Percentiles rank a stretch among this genome's conserved stretches.
Evolutionary conservation across 148 eudicot genomes (phyloP).

Genomic region (Cornus kousa): DNA sequence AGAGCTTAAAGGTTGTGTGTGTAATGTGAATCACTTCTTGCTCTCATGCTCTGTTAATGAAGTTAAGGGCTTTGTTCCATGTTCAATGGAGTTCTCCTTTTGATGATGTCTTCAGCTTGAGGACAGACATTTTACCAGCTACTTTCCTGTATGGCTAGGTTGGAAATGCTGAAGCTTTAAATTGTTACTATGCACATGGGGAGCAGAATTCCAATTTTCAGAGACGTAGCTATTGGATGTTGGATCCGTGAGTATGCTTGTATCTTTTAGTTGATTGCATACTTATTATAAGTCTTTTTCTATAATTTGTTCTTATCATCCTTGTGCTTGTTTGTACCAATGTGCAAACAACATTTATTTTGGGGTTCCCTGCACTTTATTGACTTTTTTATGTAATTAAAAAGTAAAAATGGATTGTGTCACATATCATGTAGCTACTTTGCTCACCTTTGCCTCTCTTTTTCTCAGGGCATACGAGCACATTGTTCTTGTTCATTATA

Average conservation of each 20-base stretch:
- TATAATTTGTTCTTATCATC: background rate
- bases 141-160: conserved; percentile 51
- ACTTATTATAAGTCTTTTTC: no score
- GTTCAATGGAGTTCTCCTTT: conserved; percentile 8
- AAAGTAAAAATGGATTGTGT: background rate
- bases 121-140: conserved; percentile 4
- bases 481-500: conserved; percentile 98
- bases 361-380: background rate
- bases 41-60: background rate
- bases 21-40: background rate
- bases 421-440: background rate
- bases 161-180: conserved; percentile 82
- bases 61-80: background rate
- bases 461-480: conserved; percentile 70
- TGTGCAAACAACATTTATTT: background rate
- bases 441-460: background rate
- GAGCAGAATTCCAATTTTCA: conserved; percentile 70
- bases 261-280: background rate
- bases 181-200: conserved; percentile 95
- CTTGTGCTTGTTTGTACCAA: background rate
- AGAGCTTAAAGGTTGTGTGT: background rate
- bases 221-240: conserved; percentile 95
- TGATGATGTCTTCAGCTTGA: conserved; percentile 1
- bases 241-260: conserved; percentile 77
- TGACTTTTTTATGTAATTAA: background rate